A percentile compares a stretch with the other conserved stretches of the same genome.
Evolutionary conservation across 139 green algal genomes (phyloP).

Genomic region (Haematococcus lacustris): DNA sequence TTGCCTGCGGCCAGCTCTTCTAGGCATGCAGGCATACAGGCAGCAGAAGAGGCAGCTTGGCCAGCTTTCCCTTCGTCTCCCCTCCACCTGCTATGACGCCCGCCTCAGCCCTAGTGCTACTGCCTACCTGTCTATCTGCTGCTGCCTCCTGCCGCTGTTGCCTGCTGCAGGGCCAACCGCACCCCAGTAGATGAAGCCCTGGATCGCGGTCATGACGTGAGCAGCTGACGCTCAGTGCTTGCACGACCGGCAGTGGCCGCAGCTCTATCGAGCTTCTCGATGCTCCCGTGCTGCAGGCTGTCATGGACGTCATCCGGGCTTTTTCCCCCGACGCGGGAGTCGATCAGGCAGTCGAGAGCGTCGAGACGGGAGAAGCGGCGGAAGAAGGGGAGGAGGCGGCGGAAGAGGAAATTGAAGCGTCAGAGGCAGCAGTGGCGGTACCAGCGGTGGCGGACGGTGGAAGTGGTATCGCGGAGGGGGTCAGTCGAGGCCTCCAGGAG

Average conservation of each 20-base stretch:
- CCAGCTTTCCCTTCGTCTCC: too few relatives aligned
- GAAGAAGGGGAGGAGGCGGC: background rate
- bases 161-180: background rate
- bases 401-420: background rate
- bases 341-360: background rate
- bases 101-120: too few relatives aligned
- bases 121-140: too few relatives aligned
- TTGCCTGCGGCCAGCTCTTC: too few relatives aligned
- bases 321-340: background rate
- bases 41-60: too few relatives aligned
- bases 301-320: background rate
- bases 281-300: too few relatives aligned
- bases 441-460: background rate
- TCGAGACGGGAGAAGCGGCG: background rate
- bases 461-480: background rate
- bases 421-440: background rate
- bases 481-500: too few relatives aligned
- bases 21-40: too few relatives aligned
- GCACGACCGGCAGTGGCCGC: too few relatives aligned
- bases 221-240: background rate
- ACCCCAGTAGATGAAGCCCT: background rate
- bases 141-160: too few relatives aligned
- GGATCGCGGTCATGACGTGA: background rate
- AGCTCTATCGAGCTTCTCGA: too few relatives aligned
- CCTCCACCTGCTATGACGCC: too few relatives aligned